phyloP scores from a whole-genome alignment of 495 filamentous ascomycete genomes.

The Staphylotrichum tortipilum region DNA sequence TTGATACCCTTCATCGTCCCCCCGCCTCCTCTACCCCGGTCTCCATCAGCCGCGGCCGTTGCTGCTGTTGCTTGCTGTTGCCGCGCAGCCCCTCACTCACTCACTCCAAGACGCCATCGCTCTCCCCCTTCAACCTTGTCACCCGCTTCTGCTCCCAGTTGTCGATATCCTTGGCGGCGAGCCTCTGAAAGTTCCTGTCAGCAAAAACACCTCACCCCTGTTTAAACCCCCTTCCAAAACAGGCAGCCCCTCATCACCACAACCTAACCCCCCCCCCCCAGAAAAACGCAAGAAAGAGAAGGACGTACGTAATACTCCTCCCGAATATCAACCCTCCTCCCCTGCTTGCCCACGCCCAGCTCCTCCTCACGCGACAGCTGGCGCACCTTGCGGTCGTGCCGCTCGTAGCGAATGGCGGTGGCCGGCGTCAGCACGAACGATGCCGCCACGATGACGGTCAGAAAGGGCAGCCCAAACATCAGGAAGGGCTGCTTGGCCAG shows the following conservation, averaged over 20 bases:
- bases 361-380: slow-evolving; percentile 76
- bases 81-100: not conserved
- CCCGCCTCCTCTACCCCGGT: too few relatives aligned
- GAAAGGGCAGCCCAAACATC: slow-evolving; percentile 92
- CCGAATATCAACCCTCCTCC: slow-evolving; percentile 64
- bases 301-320: slow-evolving; percentile 85
- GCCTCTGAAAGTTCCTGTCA: slow-evolving; percentile 51
- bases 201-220: not conserved
- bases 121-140: slow-evolving; percentile 77
- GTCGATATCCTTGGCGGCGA: slow-evolving; percentile 86
- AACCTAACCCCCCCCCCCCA: too few relatives aligned
- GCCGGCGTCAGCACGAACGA: slow-evolving; percentile 93
- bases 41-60: too few relatives aligned
- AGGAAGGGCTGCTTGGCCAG: slow-evolving; percentile 75
- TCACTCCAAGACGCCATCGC: slow-evolving; percentile 68
- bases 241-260: too few relatives aligned
- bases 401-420: slow-evolving; percentile 86
- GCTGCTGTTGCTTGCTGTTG: too few relatives aligned
- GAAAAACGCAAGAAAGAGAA: too few relatives aligned
- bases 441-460: slow-evolving; percentile 82
- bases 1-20: too few relatives aligned
- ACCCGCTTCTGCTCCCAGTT: slow-evolving; percentile 95
- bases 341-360: slow-evolving; percentile 63
- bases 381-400: slow-evolving; percentile 77
- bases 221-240: too few relatives aligned